Conservation (phyloP, 2,329 filamentous ascomycete species). For the Ceratocystiopsis minuta region DNA sequence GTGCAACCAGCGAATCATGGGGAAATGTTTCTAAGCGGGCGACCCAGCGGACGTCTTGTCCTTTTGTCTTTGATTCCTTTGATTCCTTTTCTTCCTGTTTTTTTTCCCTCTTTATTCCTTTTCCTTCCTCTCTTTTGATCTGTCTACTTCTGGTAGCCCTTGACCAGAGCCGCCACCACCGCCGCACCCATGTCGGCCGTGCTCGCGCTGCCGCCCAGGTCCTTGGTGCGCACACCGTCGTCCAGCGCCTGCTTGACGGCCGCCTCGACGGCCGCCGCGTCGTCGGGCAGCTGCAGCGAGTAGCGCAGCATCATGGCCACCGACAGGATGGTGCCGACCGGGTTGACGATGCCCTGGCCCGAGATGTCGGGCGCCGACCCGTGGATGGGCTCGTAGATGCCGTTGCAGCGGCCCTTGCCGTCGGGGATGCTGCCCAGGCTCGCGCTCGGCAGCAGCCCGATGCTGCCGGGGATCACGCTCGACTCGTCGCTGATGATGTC, state of each 20-base stretch:
- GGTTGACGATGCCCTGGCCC: constrained; percentile 80
- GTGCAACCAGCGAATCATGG: no score
- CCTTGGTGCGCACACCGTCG: constrained; percentile 57
- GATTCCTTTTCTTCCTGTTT: no score
- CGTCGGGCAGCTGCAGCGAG: constrained; percentile 60
- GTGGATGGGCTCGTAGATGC: constrained; percentile 96
- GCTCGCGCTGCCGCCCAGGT: constrained; percentile 60
- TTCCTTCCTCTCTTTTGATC: no score
- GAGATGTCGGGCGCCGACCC: constrained; percentile 88
- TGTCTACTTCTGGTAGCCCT: constrained; percentile 34
- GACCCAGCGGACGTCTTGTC: no score
- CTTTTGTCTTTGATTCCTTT: no score
- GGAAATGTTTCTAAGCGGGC: no score
- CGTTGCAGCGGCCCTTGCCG: constrained; percentile 68
- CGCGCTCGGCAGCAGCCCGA: constrained; percentile 76
- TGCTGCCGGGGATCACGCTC: constrained; percentile 77
- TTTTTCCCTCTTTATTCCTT: no score
- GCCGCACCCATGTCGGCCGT: constrained; percentile 67
- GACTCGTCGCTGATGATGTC: constrained; percentile 95
- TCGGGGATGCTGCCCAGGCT: constrained; percentile 76
- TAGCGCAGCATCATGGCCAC: constrained; percentile 94
- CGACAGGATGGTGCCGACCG: constrained; percentile 78
- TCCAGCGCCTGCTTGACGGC: constrained; percentile 71
- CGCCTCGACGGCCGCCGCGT: constrained; percentile 63
- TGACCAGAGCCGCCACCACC: constrained; percentile 54